A percentile compares a stretch with the other conserved stretches of the same genome.
Evolutionary conservation across 257 asterid genomes (phyloP).

Genomic region (Nicotiana otophora): DNA sequence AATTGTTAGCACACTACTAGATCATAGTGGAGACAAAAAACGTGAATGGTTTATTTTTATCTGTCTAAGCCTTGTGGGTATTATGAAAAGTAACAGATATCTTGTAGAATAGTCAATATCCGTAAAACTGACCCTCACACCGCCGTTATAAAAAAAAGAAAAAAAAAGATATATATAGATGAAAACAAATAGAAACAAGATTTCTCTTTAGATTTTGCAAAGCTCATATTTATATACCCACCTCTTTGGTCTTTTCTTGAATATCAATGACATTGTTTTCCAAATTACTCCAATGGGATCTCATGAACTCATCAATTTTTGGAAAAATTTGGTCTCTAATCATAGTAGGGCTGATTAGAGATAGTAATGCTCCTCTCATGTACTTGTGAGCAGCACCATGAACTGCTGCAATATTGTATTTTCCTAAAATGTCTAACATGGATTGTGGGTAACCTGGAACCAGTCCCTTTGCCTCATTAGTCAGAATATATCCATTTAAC

Average conservation of each 20-base stretch:
- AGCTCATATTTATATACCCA: slow-evolving; percentile 11
- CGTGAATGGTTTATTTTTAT: not conserved
- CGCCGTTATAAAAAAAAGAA: too few species aligned
- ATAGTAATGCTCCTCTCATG: slow-evolving; percentile 52
- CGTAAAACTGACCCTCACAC: too few species aligned
- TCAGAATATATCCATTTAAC: slow-evolving; percentile 55
- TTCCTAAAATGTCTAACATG: slow-evolving; percentile 74
- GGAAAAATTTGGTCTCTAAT: slow-evolving; percentile 48
- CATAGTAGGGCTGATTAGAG: slow-evolving; percentile 53
- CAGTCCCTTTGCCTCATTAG: slow-evolving; percentile 70
- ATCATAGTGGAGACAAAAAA: not conserved
- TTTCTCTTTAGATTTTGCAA: not conserved
- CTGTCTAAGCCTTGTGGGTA: too few species aligned
- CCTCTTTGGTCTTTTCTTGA: slow-evolving; percentile 65
- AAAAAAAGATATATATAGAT: too few species aligned
- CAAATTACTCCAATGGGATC: slow-evolving; percentile 51
- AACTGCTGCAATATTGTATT: slow-evolving; percentile 64
- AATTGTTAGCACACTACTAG: not conserved
- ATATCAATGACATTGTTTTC: slow-evolving; percentile 43
- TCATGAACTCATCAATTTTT: slow-evolving; percentile 41
- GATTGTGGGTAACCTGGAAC: slow-evolving; percentile 90
- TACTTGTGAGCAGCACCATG: slow-evolving; percentile 56
- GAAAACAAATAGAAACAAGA: too few species aligned
- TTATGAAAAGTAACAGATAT: too few species aligned
- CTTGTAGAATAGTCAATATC: too few species aligned